A percentile compares a stretch with the other conserved stretches of the same genome.
phyloP scores from a whole-genome alignment of 2,329 filamentous ascomycete species.

The Colletotrichum kahawae region DNA sequence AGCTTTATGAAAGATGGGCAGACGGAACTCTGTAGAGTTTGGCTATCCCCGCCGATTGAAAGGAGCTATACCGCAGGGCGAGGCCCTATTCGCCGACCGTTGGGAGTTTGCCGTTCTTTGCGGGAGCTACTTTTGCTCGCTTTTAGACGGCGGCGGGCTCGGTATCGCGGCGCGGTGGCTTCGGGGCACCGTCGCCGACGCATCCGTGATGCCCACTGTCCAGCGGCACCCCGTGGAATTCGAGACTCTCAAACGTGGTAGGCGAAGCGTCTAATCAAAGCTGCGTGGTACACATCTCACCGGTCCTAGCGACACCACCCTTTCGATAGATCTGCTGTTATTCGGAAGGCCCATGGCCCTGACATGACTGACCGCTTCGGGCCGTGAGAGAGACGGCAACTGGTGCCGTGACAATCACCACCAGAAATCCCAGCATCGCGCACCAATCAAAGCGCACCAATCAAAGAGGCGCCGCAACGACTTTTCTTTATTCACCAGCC shows the following conservation, averaged over 20 bases:
- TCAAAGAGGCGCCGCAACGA: background rate
- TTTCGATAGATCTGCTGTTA: background rate
- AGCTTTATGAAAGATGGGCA: background rate
- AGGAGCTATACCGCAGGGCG: background rate
- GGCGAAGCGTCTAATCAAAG: background rate
- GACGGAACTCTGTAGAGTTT: background rate
- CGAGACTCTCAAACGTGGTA: background rate
- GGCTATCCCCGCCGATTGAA: background rate
- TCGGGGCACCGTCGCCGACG: background rate
- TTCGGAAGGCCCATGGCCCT: background rate
- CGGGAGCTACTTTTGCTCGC: background rate
- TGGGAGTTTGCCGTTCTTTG: background rate
- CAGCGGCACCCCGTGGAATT: background rate
- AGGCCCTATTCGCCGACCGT: background rate
- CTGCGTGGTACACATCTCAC: background rate
- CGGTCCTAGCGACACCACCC: background rate
- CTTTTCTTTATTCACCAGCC: background rate
- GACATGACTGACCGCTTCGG: background rate
- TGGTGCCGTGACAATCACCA: background rate
- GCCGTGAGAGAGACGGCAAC: background rate
- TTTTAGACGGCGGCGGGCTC: background rate
- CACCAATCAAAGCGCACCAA: background rate
- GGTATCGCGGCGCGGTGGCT: background rate
- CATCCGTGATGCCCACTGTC: background rate
- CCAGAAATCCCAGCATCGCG: background rate